Evolutionary conservation across 495 filamentous ascomycete genomes (phyloP), one percentile per base, ranked within the genome.

Genomic region (Penicillium roqueforti): DNA sequence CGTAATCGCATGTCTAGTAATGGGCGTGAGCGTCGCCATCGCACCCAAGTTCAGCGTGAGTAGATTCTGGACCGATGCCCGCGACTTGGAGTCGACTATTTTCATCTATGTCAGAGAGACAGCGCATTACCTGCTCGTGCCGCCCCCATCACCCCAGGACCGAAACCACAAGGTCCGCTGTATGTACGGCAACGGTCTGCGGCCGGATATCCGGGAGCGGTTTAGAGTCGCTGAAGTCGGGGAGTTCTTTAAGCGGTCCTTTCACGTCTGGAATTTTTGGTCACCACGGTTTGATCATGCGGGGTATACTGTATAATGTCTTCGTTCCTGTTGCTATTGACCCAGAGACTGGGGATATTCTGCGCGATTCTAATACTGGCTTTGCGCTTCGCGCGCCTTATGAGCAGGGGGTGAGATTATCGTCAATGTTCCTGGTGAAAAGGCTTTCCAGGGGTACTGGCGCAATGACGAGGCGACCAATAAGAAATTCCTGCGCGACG

Each of bases 101-200:
- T 87, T 91, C 65, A 81, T 87, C 10, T 93, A 93, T 60, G 89
- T 93, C n/a, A 88, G 89, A 57, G 88, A 93, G 66, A 88, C 85
- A 0, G 80, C 87, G 23, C 76, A 88, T 3, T 93, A 92, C 50
- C 77, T 93, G 2, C 79, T 93, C 14, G 82, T 87, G 0, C 79
- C 81, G 10, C 86, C 87, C 0, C 81, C 83, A 0, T 82, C 78
- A 2, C 77, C 82, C 1, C 67, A 77, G 3, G 89, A 93, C 55
- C 78, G 73, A 19, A 71, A 82, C 5, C 88, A 93, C 58, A 78
- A 76, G 13, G 77, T 91, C 10, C 77, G 80, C 18, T 70, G 78
- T 41, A 87, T 91, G 69, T 88, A 81, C 57, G 88, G 88, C 7
- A 92, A 92, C 61, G 88, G 88, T 0, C 72, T 92, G 48, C 76